These are phyloP conservation scores for Mycena belliarum DNA, from an alignment of 768 basidiomycete species.

Conservation along the genomic window DNA sequence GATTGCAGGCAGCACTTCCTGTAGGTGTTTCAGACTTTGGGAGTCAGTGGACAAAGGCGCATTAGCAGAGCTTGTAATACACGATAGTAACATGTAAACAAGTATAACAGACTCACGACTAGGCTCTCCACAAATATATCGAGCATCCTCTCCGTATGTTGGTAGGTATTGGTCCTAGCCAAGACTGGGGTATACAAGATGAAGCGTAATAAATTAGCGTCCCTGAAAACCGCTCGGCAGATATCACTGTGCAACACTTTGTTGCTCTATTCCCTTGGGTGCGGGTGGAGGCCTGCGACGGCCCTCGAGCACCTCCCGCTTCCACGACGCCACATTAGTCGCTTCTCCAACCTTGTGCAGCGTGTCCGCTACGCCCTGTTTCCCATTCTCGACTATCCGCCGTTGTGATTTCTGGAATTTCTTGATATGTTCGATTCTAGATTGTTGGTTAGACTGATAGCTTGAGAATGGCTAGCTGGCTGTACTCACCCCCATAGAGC, in stretches of 20 bases:
- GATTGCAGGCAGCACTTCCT: constrained; percentile 53
- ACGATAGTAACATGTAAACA: constrained; percentile 3
- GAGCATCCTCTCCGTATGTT: too few relatives aligned
- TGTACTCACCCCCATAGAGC: constrained; percentile 54
- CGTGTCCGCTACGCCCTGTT: constrained; percentile 32
- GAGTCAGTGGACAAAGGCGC: constrained; percentile 67
- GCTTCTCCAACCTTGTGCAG: constrained; percentile 27
- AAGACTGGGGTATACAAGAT: too few relatives aligned
- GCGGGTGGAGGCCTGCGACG: constrained; percentile 1
- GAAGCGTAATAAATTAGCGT: not conserved
- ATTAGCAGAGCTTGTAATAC: constrained; percentile 25
- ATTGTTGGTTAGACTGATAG: not conserved
- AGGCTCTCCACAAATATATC: too few relatives aligned
- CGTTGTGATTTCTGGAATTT: constrained; percentile 45
- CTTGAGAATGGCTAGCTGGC: not conserved
- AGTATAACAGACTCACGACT: too few relatives aligned
- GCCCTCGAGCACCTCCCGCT: constrained; percentile 35
- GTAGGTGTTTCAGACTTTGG: constrained; percentile 72
- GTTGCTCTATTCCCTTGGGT: not conserved
- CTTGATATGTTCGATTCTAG: constrained; percentile 48
- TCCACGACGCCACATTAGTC: constrained; percentile 26
- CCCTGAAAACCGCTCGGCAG: not conserved
- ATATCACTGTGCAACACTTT: not conserved
- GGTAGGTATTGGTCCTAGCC: too few relatives aligned
- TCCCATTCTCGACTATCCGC: constrained; percentile 30